Conservation (phyloP, 441 rosid species). For the Melastoma candidum region DNA sequence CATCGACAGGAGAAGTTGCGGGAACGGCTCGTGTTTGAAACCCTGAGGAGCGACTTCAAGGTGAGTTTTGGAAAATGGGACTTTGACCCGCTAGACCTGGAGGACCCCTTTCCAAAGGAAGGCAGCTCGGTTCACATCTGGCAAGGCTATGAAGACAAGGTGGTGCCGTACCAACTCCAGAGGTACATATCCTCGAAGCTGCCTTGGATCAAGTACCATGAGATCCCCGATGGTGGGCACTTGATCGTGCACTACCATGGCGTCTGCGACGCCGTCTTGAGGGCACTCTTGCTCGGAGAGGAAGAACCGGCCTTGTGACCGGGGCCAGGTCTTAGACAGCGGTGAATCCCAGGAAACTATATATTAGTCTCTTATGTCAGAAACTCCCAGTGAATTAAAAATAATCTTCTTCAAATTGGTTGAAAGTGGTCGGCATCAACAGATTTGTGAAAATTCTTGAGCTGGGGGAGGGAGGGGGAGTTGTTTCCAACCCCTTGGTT, state of each 20-base stretch:
- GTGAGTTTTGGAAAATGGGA: constrained; percentile 11
- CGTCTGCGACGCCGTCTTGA: constrained; percentile 2
- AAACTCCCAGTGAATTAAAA: no score
- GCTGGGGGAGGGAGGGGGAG: no score
- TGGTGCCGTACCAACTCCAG: constrained; percentile 7
- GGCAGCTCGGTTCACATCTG: constrained; percentile 8
- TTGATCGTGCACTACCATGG: constrained; percentile 9
- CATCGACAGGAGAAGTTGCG: constrained; percentile 6
- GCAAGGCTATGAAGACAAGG: constrained; percentile 9
- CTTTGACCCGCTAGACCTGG: constrained; percentile 4
- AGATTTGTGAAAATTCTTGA: no score
- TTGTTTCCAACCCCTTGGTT: no score
- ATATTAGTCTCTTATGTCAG: no score
- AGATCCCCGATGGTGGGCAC: constrained; percentile 1
- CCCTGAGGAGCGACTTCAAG: constrained; percentile 3
- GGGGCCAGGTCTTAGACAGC: no score
- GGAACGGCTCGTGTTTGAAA: constrained; percentile 6
- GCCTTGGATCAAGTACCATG: constrained; percentile 8
- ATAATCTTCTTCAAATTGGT: no score
- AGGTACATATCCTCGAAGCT: constrained; percentile 3
- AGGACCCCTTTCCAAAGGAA: constrained; percentile 1
- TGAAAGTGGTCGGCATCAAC: no score
- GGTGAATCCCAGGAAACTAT: no score
- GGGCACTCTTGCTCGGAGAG: constrained; percentile 5
- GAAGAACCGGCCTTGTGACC: background rate